A percentile compares a stretch with the other conserved stretches of the same genome.
Evolutionary conservation across 768 basidiomycete species (phyloP).

Genomic region (Clitopilus passeckerianus): DNA sequence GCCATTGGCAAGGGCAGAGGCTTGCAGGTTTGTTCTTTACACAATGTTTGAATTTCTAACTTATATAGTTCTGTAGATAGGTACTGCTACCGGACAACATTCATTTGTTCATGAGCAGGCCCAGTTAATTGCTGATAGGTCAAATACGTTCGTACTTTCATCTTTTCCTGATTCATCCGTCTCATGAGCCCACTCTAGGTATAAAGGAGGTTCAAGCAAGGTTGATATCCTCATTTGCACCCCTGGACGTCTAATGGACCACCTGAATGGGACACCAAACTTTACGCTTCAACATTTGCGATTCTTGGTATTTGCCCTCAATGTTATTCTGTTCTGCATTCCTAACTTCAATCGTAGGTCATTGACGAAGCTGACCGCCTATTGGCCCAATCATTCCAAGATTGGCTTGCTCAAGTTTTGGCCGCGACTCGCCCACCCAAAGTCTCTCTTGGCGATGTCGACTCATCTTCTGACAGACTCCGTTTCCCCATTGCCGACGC

Average conservation of each 20-base stretch:
- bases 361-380: slow-evolving; percentile 99
- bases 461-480: neutral
- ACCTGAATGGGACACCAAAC: slow-evolving; percentile 80
- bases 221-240: slow-evolving; percentile 95
- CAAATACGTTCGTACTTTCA: slow-evolving; percentile 38
- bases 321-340: neutral
- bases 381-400: slow-evolving; percentile 92
- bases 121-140: slow-evolving; percentile 63
- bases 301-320: slow-evolving; percentile 64
- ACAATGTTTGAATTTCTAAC: neutral
- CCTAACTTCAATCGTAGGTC: slow-evolving; percentile 43
- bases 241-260: slow-evolving; percentile 93
- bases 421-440: slow-evolving; percentile 51
- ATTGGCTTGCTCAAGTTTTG: slow-evolving; percentile 86
- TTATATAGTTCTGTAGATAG: slow-evolving; percentile 39
- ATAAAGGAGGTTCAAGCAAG: slow-evolving; percentile 84
- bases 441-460: neutral
- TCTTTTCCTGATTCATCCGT: neutral
- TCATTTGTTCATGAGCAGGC: slow-evolving; percentile 91
- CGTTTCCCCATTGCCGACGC: slow-evolving; percentile 36
- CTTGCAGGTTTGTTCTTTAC: slow-evolving; percentile 55
- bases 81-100: slow-evolving; percentile 88
- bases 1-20: slow-evolving; percentile 78
- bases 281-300: slow-evolving; percentile 93
- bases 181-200: slow-evolving; percentile 27